Conservation (phyloP, 805 yeast species). For the Kodamaea neixiangensis region DNA sequence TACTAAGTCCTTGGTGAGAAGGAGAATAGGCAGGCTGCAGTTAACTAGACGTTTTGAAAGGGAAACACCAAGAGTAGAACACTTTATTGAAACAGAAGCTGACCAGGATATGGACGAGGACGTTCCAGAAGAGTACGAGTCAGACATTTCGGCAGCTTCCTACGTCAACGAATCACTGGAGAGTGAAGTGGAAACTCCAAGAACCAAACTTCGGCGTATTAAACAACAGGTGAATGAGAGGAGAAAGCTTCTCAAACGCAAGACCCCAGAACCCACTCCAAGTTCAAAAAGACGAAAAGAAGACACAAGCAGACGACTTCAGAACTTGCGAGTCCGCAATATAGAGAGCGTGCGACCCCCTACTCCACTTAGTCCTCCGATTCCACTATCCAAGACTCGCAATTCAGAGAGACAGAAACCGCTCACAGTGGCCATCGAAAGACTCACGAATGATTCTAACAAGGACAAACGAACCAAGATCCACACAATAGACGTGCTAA, state of each 20-base stretch:
- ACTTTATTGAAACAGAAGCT: neutral
- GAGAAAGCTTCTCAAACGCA: neutral
- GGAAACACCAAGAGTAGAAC: neutral
- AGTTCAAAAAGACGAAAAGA: neutral
- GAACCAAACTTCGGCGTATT: constrained; percentile 20
- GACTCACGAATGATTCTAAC: constrained; percentile 23
- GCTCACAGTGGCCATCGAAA: constrained; percentile 28
- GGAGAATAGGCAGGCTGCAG: constrained; percentile 5
- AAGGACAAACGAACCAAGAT: constrained; percentile 28
- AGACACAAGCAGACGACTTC: neutral
- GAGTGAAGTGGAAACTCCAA: constrained; percentile 7
- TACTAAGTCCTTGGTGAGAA: constrained; percentile 11
- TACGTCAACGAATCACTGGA: neutral
- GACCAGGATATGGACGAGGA: neutral
- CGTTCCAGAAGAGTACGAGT: neutral
- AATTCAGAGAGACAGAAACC: constrained; percentile 29
- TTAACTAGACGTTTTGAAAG: neutral
- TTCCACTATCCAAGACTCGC: constrained; percentile 18
- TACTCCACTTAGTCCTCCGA: constrained; percentile 7
- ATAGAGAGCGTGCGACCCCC: neutral
- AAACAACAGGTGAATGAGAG: constrained; percentile 13
- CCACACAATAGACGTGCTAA: constrained; percentile 40
- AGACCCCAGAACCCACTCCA: neutral
- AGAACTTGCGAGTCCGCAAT: neutral
- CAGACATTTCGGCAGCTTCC: neutral